These are phyloP conservation scores for Scheffersomyces coipomensis DNA, from an alignment of 805 yeast species.

Conservation along the genomic window DNA sequence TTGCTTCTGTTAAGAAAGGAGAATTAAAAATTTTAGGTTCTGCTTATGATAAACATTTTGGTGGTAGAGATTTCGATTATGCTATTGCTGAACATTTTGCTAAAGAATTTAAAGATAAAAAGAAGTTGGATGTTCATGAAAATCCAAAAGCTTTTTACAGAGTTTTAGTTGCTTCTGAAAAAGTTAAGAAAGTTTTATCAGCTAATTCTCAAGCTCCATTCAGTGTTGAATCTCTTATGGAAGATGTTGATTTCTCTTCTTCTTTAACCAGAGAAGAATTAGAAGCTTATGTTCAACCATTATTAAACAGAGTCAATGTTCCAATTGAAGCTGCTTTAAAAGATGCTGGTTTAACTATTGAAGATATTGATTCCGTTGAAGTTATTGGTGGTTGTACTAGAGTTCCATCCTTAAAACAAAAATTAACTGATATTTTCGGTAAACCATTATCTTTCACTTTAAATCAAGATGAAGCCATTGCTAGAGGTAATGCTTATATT, in stretches of 20 bases:
- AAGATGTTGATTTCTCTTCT: constrained; percentile 93
- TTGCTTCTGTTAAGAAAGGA: constrained; percentile 92
- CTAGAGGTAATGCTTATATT: constrained; percentile 98
- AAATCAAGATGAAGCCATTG: constrained; percentile 99
- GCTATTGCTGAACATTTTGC: constrained; percentile 96
- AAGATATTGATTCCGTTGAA: constrained; percentile 86
- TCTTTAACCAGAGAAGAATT: constrained; percentile 86
- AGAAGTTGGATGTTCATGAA: constrained; percentile 86
- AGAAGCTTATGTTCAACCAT: constrained; percentile 84
- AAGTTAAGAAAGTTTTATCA: constrained; percentile 90
- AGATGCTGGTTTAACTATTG: constrained; percentile 70
- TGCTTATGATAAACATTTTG: constrained; percentile 92
- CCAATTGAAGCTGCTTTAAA: constrained; percentile 83
- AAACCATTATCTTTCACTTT: constrained; percentile 88
- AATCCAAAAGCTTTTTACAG: constrained; percentile 96
- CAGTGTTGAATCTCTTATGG: constrained; percentile 93
- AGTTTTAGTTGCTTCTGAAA: constrained; percentile 88
- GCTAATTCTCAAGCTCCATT: constrained; percentile 95
- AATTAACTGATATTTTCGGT: constrained; percentile 75
- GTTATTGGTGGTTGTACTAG: constrained; percentile 98
- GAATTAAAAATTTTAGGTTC: constrained; percentile 91
- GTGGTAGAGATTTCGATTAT: constrained; percentile 95
- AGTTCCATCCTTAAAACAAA: constrained; percentile 89
- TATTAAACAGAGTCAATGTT: constrained; percentile 67
- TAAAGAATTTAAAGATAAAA: constrained; percentile 84